These are phyloP conservation scores for Pyrenochaeta sp. DNA, from an alignment of 2,329 filamentous ascomycete genomes.

Conservation along the genomic window DNA sequence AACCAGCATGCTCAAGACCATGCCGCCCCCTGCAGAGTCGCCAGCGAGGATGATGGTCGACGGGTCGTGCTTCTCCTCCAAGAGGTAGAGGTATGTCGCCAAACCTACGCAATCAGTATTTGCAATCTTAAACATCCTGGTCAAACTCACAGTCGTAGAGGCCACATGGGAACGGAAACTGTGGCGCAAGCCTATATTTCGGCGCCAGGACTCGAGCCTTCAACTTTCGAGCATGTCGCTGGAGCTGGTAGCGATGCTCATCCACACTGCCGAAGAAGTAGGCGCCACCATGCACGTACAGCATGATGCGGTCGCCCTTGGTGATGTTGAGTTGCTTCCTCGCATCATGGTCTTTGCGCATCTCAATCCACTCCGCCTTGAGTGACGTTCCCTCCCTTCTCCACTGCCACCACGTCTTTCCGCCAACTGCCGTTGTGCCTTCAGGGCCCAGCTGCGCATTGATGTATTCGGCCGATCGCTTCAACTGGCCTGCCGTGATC, in stretches of 20 bases:
- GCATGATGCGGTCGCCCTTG: slow-evolving; percentile 77
- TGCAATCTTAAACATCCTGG: not conserved
- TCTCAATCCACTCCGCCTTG: slow-evolving; percentile 95
- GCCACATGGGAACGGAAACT: slow-evolving; percentile 95
- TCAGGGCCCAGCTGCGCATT: slow-evolving; percentile 78
- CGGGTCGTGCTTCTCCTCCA: slow-evolving; percentile 75
- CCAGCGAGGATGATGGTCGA: slow-evolving; percentile 87
- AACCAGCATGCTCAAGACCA: slow-evolving; percentile 82
- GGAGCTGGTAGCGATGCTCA: slow-evolving; percentile 97
- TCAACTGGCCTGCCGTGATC: slow-evolving; percentile 71
- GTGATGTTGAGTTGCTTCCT: slow-evolving; percentile 67
- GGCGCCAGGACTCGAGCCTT: slow-evolving; percentile 88
- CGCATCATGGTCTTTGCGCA: slow-evolving; percentile 81
- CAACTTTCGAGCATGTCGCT: slow-evolving; percentile 92
- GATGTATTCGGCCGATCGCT: slow-evolving; percentile 70
- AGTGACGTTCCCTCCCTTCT: slow-evolving; percentile 69
- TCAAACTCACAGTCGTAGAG: slow-evolving; percentile 75
- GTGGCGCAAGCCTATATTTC: slow-evolving; percentile 85
- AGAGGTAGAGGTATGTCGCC: slow-evolving; percentile 83
- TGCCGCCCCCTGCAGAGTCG: slow-evolving; percentile 92
- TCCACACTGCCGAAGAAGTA: slow-evolving; percentile 97
- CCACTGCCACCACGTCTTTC: slow-evolving; percentile 80
- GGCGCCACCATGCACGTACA: slow-evolving; percentile 93
- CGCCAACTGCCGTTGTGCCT: slow-evolving; percentile 81
- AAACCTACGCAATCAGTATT: slow-evolving; percentile 54